Evolutionary conservation across 2,329 filamentous ascomycete genomes (phyloP).

Genomic region (Sphaerulina populicola): DNA sequence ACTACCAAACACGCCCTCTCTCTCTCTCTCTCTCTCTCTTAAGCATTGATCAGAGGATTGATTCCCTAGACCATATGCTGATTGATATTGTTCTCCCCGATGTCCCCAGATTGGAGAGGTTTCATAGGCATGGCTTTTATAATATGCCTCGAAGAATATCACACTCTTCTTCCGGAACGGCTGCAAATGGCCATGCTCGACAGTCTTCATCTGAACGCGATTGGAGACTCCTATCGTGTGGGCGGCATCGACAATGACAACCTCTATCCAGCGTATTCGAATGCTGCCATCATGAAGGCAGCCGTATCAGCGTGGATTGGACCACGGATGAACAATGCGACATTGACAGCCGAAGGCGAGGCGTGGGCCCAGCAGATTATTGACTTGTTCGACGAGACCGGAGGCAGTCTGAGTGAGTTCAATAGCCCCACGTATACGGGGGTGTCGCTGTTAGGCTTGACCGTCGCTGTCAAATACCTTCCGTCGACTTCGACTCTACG

Average conservation of each 20-base stretch:
- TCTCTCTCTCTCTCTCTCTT: neutral
- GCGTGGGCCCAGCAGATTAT: conserved; percentile 49
- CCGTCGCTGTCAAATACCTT: conserved; percentile 54
- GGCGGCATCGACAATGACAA: conserved; percentile 54
- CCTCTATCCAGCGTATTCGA: conserved; percentile 54
- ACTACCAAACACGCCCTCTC: neutral
- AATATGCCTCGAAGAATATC: conserved; percentile 52
- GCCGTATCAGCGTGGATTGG: conserved; percentile 54
- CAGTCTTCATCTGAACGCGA: conserved; percentile 48
- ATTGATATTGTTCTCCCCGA: neutral
- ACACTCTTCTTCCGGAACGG: conserved; percentile 38
- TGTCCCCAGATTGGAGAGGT: conserved; percentile 50
- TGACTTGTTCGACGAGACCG: conserved; percentile 46
- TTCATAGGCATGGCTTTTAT: conserved; percentile 55
- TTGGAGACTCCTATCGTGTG: conserved; percentile 55
- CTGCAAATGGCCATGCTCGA: conserved; percentile 43
- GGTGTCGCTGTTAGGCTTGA: conserved; percentile 52
- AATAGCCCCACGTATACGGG: conserved; percentile 57
- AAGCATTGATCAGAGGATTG: no score
- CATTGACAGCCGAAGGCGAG: conserved; percentile 53
- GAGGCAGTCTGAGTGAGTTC: conserved; percentile 54
- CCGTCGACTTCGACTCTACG: conserved; percentile 48
- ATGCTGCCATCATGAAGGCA: conserved; percentile 55
- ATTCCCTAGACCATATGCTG: neutral
- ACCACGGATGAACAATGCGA: conserved; percentile 45